A percentile compares a stretch with the other conserved stretches of the same genome.
These are phyloP conservation scores for Ophiocordyceps camponoti-leonardi DNA, from an alignment of 2,329 filamentous ascomycete genomes.

Conservation along the genomic window DNA sequence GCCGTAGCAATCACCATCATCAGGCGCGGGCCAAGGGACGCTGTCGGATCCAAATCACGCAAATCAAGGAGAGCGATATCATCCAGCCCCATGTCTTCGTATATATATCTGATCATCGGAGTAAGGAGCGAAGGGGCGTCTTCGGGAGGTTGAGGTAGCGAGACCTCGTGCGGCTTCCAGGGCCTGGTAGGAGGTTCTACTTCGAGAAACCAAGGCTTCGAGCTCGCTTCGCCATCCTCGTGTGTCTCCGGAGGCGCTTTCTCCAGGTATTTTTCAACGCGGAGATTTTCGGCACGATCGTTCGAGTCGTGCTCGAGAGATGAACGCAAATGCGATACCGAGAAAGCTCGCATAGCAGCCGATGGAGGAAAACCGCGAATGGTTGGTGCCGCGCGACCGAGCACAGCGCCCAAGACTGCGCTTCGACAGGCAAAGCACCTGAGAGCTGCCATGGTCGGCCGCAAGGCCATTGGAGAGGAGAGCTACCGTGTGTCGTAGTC, in stretches of 20 bases:
- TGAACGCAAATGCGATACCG: constrained; percentile 3
- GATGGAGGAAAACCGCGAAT: constrained; percentile 8
- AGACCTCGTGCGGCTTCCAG: constrained; percentile 26
- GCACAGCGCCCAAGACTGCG: constrained; percentile 12
- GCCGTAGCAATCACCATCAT: constrained; percentile 89
- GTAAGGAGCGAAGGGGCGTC: constrained; percentile 55
- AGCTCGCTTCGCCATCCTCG: background rate
- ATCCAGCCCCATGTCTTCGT: constrained; percentile 74
- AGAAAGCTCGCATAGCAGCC: constrained; percentile 3
- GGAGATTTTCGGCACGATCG: background rate
- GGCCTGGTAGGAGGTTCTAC: constrained; percentile 42
- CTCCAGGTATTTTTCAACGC: background rate
- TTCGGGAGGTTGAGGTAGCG: constrained; percentile 39
- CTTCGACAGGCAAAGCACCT: constrained; percentile 15
- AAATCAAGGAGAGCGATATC: constrained; percentile 68
- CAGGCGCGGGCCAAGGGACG: constrained; percentile 72
- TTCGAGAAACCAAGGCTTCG: constrained; percentile 73
- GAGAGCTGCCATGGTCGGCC: constrained; percentile 12
- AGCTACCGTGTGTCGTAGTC: background rate
- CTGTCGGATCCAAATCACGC: constrained; percentile 66
- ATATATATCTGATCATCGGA: constrained; percentile 60
- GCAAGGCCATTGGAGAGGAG: constrained; percentile 11
- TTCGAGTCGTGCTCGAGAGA: constrained; percentile 1
- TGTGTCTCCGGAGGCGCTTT: background rate
- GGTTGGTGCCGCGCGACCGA: constrained; percentile 7